Evolutionary conservation across 1,284 basidiomycete genomes (phyloP).

Genomic region (Abortiporus biennis): DNA sequence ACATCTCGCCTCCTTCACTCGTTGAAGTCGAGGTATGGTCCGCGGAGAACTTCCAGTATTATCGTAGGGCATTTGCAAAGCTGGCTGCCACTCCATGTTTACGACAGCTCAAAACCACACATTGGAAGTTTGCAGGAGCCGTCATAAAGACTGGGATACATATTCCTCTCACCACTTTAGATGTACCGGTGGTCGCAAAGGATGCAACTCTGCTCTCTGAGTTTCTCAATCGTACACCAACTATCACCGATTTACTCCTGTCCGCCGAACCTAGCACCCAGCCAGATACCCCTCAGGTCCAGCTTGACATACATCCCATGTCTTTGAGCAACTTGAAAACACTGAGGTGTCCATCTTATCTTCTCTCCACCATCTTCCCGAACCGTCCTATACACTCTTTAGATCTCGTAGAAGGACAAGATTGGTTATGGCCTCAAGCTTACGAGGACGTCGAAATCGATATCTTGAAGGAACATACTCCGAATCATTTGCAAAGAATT

Average conservation of each 20-base stretch:
- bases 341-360: conserved; percentile 7
- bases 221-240: conserved; percentile 8
- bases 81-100: conserved; percentile 5
- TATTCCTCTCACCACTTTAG: conserved; percentile 4
- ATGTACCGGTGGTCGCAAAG: conserved; percentile 5
- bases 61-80: conserved; percentile 4
- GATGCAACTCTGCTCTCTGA: conserved; percentile 3
- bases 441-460: neutral
- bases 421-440: conserved; percentile 7
- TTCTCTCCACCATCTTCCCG: conserved; percentile 3
- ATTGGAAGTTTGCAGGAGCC: conserved; percentile 5
- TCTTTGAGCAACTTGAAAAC: conserved; percentile 7
- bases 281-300: neutral
- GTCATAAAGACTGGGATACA: conserved; percentile 3
- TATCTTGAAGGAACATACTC: neutral
- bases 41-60: conserved; percentile 4
- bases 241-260: conserved; percentile 8
- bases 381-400: conserved; percentile 3
- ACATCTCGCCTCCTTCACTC: neutral
- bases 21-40: conserved; percentile 3
- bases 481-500: conserved; percentile 3
- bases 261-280: neutral
- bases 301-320: neutral
- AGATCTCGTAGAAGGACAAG: conserved; percentile 7
- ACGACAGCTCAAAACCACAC: conserved; percentile 8